A percentile compares a stretch with the other conserved stretches of the same genome.
Conservation (phyloP, 2,329 filamentous ascomycete species). For the Verticillium klebahnii region DNA sequence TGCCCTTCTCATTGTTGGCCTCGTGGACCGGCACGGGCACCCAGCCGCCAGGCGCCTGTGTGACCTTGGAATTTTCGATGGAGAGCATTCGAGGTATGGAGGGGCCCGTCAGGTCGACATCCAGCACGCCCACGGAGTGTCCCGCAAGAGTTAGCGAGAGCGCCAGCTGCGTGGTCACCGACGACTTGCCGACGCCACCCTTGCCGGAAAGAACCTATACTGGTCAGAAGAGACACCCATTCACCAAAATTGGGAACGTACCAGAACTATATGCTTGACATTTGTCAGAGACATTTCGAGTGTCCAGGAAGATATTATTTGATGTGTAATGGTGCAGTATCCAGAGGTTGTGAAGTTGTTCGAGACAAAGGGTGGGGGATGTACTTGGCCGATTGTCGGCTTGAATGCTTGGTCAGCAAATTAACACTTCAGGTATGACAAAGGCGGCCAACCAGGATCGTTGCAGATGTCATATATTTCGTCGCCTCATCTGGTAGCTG, state of each 20-base stretch:
- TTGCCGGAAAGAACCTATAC: constrained; percentile 81
- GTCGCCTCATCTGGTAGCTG: background rate
- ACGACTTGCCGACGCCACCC: constrained; percentile 96
- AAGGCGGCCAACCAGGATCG: background rate
- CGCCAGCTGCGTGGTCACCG: constrained; percentile 93
- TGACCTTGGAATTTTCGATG: constrained; percentile 84
- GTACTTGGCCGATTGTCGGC: background rate
- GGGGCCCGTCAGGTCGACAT: constrained; percentile 92
- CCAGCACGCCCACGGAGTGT: constrained; percentile 87
- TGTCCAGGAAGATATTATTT: background rate
- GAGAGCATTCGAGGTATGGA: constrained; percentile 94
- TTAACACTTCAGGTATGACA: background rate
- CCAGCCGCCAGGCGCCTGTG: constrained; percentile 88
- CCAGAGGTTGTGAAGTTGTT: background rate
- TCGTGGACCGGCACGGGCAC: constrained; percentile 80
- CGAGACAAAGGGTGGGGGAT: background rate
- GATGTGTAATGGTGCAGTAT: background rate
- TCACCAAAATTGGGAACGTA: constrained; percentile 26
- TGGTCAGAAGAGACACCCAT: background rate
- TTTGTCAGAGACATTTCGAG: constrained; percentile 58
- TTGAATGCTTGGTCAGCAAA: background rate
- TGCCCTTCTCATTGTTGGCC: constrained; percentile 41
- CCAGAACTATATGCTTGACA: constrained; percentile 74
- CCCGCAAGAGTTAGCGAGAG: constrained; percentile 82
- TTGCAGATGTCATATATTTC: background rate